A percentile compares a stretch with the other conserved stretches of the same genome.
These are phyloP conservation scores for Elsinoe arachidis DNA, from an alignment of 2,329 filamentous ascomycete species.

Conservation along the genomic window DNA sequence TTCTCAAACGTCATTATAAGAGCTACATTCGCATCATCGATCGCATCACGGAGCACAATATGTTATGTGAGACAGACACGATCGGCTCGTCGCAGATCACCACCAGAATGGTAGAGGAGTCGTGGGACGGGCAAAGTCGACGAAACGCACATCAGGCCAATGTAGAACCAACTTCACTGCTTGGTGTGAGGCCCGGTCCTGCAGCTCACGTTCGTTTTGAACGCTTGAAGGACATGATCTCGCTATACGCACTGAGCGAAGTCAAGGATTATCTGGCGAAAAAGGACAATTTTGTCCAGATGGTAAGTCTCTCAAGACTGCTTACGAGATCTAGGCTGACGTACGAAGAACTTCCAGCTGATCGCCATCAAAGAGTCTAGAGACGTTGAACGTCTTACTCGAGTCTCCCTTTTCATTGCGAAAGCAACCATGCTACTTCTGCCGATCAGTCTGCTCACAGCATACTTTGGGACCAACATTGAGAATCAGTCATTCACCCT, in stretches of 20 bases:
- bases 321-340: conserved; percentile 15
- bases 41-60: conserved; percentile 45
- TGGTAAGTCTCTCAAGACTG: conserved; percentile 39
- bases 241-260: conserved; percentile 53
- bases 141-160: not conserved
- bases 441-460: conserved; percentile 65
- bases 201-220: conserved; percentile 51
- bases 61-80: conserved; percentile 34
- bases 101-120: conserved; percentile 18
- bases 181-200: conserved; percentile 38
- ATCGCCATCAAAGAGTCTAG: conserved; percentile 67
- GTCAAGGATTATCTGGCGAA: conserved; percentile 58
- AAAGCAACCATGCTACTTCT: conserved; percentile 70
- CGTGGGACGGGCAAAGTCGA: conserved; percentile 5
- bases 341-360: conserved; percentile 62
- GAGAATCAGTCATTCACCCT: conserved; percentile 51
- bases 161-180: conserved; percentile 26
- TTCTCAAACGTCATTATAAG: conserved; percentile 52
- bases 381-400: conserved; percentile 61
- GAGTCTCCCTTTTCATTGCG: conserved; percentile 62
- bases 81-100: conserved; percentile 34
- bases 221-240: conserved; percentile 50
- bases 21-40: conserved; percentile 53
- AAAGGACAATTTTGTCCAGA: conserved; percentile 60
- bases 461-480: conserved; percentile 63